Conservation (phyloP, 352 stramenopile genomes). For the Phytophthora sp. region DNA sequence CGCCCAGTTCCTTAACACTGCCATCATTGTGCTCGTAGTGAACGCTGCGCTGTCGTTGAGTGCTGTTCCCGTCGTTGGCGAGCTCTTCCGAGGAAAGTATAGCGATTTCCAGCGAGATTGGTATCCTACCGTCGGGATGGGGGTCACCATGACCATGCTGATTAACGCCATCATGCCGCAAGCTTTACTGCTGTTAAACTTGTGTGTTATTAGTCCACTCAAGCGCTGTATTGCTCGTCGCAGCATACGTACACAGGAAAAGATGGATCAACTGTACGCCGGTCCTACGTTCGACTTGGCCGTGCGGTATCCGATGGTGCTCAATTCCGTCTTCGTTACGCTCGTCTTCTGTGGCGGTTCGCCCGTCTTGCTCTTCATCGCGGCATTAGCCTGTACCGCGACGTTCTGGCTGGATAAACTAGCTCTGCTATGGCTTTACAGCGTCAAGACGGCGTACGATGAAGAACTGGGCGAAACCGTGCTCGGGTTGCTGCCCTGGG, state of each 20-base stretch:
- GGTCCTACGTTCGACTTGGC: constrained; percentile 78
- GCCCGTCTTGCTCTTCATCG: constrained; percentile 82
- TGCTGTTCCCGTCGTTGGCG: constrained; percentile 48
- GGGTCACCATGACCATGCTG: constrained; percentile 87
- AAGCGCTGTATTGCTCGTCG: constrained; percentile 45
- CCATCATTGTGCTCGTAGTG: constrained; percentile 81
- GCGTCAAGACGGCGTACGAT: constrained; percentile 82
- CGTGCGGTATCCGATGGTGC: constrained; percentile 80
- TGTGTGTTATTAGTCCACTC: constrained; percentile 66
- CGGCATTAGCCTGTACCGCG: constrained; percentile 54
- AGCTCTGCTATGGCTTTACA: constrained; percentile 75
- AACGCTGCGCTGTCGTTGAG: constrained; percentile 64
- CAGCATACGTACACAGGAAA: constrained; percentile 65
- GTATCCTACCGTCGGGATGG: constrained; percentile 89
- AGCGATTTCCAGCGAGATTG: constrained; percentile 85
- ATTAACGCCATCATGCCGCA: constrained; percentile 83
- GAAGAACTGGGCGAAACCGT: constrained; percentile 72
- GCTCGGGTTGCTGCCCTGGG: constrained; percentile 68
- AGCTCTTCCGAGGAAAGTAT: constrained; percentile 82
- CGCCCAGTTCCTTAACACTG: constrained; percentile 86
- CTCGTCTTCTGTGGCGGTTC: constrained; percentile 84
- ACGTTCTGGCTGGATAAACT: constrained; percentile 89
- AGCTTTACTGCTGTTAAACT: constrained; percentile 57
- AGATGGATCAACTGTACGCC: constrained; percentile 83
- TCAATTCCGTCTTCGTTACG: constrained; percentile 88